phyloP scores from a whole-genome alignment of 2,329 filamentous ascomycete genomes.

The Hymenoscyphus repandus region DNA sequence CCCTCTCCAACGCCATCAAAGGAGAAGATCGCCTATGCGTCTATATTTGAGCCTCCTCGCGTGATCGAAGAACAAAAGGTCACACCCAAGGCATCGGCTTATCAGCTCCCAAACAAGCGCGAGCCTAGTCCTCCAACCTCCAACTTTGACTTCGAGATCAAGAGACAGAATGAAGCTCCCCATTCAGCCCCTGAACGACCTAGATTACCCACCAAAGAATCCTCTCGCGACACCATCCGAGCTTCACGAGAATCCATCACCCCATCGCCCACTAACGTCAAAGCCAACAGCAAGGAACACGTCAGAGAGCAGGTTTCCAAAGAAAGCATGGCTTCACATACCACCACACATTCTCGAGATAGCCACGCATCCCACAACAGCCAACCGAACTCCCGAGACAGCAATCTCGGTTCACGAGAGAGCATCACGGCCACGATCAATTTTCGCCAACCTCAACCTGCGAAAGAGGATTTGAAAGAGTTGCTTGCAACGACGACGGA shows the following conservation, averaged over 20 bases:
- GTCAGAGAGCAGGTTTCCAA: background rate
- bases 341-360: background rate
- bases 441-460: background rate
- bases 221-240: background rate
- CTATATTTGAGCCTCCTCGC: background rate
- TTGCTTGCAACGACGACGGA: background rate
- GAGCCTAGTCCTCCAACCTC: background rate
- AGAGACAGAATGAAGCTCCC: background rate
- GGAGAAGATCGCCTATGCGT: background rate
- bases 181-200: background rate
- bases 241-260: background rate
- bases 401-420: background rate
- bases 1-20: background rate
- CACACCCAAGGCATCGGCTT: background rate
- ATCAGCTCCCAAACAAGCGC: background rate
- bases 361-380: background rate
- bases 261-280: background rate
- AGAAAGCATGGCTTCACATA: background rate
- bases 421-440: background rate
- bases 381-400: background rate
- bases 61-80: background rate
- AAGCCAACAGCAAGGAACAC: background rate
- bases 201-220: background rate
- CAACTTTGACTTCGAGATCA: background rate
- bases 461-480: slow-evolving; percentile 1